These are phyloP conservation scores for Secale cereale DNA, from an alignment of 176 grass and related monocot genomes.

Conservation along the genomic window DNA sequence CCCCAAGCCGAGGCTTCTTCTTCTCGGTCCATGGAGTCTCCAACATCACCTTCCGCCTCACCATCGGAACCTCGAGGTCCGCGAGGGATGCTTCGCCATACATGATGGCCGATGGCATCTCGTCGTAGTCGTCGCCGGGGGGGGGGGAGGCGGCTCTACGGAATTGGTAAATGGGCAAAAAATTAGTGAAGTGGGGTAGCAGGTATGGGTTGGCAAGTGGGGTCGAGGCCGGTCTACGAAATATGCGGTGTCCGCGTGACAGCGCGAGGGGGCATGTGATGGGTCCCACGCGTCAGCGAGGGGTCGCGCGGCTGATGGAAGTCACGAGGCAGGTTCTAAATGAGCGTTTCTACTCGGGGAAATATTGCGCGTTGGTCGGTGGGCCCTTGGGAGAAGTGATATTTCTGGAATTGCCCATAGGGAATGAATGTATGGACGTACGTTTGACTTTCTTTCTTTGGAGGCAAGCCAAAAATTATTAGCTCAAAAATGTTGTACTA, in stretches of 20 bases:
- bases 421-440: not conserved
- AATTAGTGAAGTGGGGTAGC: not conserved
- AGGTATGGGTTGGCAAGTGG: not conserved
- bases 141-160: no score
- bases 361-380: not conserved
- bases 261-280: not conserved
- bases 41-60: conserved; percentile 25
- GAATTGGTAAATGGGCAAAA: not conserved
- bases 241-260: not conserved
- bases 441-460: not conserved
- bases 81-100: conserved; percentile 71
- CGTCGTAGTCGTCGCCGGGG: not conserved
- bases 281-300: not conserved
- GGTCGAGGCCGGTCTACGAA: not conserved
- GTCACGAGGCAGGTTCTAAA: not conserved
- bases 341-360: not conserved
- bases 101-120: conserved; percentile 28
- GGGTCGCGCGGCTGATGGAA: not conserved
- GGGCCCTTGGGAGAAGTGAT: not conserved
- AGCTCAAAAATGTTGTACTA: not conserved
- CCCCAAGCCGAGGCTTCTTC: conserved; percentile 48
- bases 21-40: conserved; percentile 54
- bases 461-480: not conserved
- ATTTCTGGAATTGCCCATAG: not conserved
- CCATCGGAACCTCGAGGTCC: conserved; percentile 21